Evolutionary conservation across 306 rosid species (phyloP).

Genomic region (Styphnolobium japonicum): DNA sequence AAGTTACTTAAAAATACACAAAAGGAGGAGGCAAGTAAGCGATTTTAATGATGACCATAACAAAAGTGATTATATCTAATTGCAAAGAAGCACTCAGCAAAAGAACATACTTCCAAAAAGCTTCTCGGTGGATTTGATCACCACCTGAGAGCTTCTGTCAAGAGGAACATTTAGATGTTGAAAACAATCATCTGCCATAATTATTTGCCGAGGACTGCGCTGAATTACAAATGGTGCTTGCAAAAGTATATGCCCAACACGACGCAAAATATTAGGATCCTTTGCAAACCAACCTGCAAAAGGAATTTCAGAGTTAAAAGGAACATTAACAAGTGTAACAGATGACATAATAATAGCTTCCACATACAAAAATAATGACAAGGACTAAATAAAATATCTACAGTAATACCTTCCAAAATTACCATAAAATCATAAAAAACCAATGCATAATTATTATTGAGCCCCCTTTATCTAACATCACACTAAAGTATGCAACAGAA

Average conservation of each 20-base stretch:
- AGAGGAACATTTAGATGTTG: constrained; percentile 66
- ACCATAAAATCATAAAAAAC: too few species aligned
- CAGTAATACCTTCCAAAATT: too few species aligned
- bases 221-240: constrained; percentile 65
- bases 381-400: too few species aligned
- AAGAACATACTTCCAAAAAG: constrained; percentile 85
- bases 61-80: neutral
- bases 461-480: too few species aligned
- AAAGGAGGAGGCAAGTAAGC: neutral
- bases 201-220: constrained; percentile 74
- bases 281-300: constrained; percentile 85
- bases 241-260: constrained; percentile 83
- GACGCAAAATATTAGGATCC: constrained; percentile 72
- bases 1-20: neutral
- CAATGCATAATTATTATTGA: too few species aligned
- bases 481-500: too few species aligned
- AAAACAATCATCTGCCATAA: constrained; percentile 93
- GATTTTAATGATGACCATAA: constrained; percentile 4
- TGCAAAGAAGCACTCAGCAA: constrained; percentile 8
- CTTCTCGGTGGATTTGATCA: constrained; percentile 75
- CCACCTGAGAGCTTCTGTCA: constrained; percentile 76
- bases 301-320: constrained; percentile 19
- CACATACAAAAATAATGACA: neutral
- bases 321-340: neutral
- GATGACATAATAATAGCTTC: neutral